Base-by-base conservation (phyloP, 2,329 filamentous ascomycete genomes). In the Cadophora luteo-olivacea region DNA sequence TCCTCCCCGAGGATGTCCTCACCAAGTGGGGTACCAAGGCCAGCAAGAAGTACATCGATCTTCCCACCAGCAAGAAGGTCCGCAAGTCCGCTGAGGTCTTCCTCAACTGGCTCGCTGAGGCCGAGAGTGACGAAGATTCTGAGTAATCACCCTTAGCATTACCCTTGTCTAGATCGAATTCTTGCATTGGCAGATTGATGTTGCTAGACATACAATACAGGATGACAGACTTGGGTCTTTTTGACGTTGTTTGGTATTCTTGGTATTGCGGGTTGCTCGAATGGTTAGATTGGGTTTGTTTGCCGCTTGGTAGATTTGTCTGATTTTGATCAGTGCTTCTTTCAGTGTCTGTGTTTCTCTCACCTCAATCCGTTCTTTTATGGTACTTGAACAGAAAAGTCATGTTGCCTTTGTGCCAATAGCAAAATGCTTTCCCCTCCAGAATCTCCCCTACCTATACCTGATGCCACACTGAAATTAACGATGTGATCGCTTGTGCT, bases 1-100 rank as follows among this genome's bases (percentile, higher is more conserved):
- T 99, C 66, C 84, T 97, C 76, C 89, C 87, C 63, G 96, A 99
- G 84, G 94, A 97, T 72, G 88, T 94, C 19, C 89, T 97, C 79
- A 92, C 91, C 82, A 91, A 91, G 75, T 99, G 96, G 95, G 95
- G 94, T 73, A 87, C 88, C 79, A 97, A 96, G 86, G 94, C 95
- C 69, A 97, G 93, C 88, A 97, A 97, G 91, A 97, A 97, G 85
- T 98, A 98, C 80, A 92, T 97, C 75, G 95, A 98, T 79, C 82
- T 97, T 70, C 80, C 90, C 69, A 94, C 90, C 70, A 97, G 93
- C 83, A 95, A 94, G 86, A 97, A 97, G 87, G 94, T 98, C 72
- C 93, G 94, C 84, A 95, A 97, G 86, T 92, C 93, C 73, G 94
- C 96, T 65, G 92, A 97, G 84, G 91, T 92, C 72, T 99, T 99